phyloP scores from a whole-genome alignment of 352 stramenopile genomes.

The Globisporangium nagaii region DNA sequence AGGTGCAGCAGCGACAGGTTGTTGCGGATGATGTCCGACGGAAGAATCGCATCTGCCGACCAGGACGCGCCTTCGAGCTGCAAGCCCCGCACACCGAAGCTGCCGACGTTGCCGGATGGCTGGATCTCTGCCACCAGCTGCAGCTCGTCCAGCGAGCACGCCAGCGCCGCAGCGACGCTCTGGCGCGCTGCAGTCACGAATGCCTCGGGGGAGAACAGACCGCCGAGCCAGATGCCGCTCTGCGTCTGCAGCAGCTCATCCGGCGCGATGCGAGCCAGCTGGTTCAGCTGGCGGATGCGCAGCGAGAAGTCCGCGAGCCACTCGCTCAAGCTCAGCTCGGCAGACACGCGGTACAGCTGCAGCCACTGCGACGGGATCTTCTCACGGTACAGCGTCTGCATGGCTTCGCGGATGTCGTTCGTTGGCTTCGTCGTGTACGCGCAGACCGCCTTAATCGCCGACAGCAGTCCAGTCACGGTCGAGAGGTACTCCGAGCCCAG shows the following conservation, averaged over 20 bases:
- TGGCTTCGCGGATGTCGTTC: slow-evolving; percentile 79
- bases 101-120: slow-evolving; percentile 23
- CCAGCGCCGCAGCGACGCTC: slow-evolving; percentile 68
- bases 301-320: slow-evolving; percentile 84
- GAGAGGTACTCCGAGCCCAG: slow-evolving; percentile 59
- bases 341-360: slow-evolving; percentile 47
- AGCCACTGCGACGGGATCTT: slow-evolving; percentile 59
- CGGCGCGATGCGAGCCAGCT: slow-evolving; percentile 35
- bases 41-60: slow-evolving; percentile 54
- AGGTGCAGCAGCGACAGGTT: slow-evolving; percentile 63
- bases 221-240: slow-evolving; percentile 85
- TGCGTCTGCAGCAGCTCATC: slow-evolving; percentile 29
- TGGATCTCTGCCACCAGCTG: slow-evolving; percentile 71
- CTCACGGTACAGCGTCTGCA: slow-evolving; percentile 71
- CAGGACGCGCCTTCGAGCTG: slow-evolving; percentile 82
- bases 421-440: slow-evolving; percentile 83
- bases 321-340: slow-evolving; percentile 59
- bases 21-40: slow-evolving; percentile 76
- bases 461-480: slow-evolving; percentile 64
- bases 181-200: slow-evolving; percentile 91
- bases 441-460: slow-evolving; percentile 69
- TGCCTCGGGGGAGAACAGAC: slow-evolving; percentile 90
- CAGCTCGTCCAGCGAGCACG: slow-evolving; percentile 87
- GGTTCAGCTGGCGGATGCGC: slow-evolving; percentile 60
- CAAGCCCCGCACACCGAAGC: slow-evolving; percentile 65